Evolutionary conservation across 2,329 filamentous ascomycete genomes (phyloP).

Genomic region (Colletotrichum sp.): DNA sequence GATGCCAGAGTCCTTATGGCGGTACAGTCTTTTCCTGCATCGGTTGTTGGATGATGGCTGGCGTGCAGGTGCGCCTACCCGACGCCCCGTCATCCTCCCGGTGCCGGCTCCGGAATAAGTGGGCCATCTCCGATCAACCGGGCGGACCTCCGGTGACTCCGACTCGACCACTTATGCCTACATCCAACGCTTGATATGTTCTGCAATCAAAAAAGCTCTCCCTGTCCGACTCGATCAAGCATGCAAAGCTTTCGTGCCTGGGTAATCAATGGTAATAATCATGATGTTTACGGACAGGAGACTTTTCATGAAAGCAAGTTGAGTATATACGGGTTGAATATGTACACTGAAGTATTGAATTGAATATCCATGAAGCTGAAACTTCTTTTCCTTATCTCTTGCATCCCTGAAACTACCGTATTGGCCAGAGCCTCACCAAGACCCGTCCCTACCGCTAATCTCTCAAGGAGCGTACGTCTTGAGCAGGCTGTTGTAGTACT

Average conservation of each 20-base stretch:
- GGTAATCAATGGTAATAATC: background rate
- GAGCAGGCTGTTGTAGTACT: conserved; percentile 32
- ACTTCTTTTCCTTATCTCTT: background rate
- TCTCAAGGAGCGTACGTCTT: conserved; percentile 19
- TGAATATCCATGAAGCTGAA: background rate
- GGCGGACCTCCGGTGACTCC: background rate
- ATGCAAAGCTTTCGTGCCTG: background rate
- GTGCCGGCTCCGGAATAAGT: background rate
- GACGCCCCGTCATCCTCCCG: background rate
- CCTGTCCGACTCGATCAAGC: accelerated
- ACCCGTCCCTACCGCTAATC: background rate
- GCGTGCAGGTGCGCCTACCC: background rate
- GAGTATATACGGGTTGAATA: background rate
- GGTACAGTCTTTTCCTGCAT: background rate
- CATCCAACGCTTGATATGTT: no score
- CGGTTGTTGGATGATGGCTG: background rate
- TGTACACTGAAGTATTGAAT: background rate
- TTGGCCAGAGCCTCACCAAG: background rate
- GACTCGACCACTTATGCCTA: background rate
- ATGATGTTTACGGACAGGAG: background rate
- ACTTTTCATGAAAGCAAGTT: background rate
- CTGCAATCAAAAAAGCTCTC: background rate
- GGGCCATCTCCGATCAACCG: background rate
- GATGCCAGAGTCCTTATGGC: background rate
- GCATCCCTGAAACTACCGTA: accelerated